These are phyloP conservation scores for Furcasterigmium sp. DNA, from an alignment of 2,329 filamentous ascomycete species.

Conservation along the genomic window DNA sequence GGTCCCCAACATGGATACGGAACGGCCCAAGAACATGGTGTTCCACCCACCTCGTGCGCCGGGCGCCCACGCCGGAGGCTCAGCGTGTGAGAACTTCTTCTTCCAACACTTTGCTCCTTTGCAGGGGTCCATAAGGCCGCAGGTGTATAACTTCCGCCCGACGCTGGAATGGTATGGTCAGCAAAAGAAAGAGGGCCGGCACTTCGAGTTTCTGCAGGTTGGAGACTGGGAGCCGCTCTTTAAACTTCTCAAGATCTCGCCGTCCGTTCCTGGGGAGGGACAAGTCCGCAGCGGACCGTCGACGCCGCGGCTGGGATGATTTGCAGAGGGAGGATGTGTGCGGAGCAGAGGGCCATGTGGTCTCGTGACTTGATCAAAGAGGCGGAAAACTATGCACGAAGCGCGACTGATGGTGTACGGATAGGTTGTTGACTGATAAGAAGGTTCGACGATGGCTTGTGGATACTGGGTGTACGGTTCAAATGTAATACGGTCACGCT, in stretches of 20 bases:
- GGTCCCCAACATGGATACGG: slow-evolving; percentile 13
- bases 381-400: too few species aligned
- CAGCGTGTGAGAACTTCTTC: slow-evolving; percentile 36
- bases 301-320: too few species aligned
- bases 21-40: slow-evolving; percentile 27
- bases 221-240: slow-evolving; percentile 37
- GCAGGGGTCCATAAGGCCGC: slow-evolving; percentile 10
- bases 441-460: too few species aligned
- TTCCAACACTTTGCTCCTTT: slow-evolving; percentile 28
- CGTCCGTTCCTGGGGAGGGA: too few species aligned
- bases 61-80: slow-evolving; percentile 11
- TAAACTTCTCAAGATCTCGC: background rate
- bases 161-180: slow-evolving; percentile 51
- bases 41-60: slow-evolving; percentile 40
- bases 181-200: slow-evolving; percentile 35
- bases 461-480: too few species aligned
- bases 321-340: too few species aligned
- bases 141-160: slow-evolving; percentile 28
- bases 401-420: too few species aligned
- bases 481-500: too few species aligned
- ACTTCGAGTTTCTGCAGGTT: slow-evolving; percentile 44
- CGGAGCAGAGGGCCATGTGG: too few species aligned
- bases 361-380: too few species aligned
- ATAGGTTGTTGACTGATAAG: too few species aligned
- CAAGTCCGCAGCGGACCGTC: too few species aligned